Base-by-base conservation (phyloP, 2,329 filamentous ascomycete species). In the Xylariaceae sp. region DNA sequence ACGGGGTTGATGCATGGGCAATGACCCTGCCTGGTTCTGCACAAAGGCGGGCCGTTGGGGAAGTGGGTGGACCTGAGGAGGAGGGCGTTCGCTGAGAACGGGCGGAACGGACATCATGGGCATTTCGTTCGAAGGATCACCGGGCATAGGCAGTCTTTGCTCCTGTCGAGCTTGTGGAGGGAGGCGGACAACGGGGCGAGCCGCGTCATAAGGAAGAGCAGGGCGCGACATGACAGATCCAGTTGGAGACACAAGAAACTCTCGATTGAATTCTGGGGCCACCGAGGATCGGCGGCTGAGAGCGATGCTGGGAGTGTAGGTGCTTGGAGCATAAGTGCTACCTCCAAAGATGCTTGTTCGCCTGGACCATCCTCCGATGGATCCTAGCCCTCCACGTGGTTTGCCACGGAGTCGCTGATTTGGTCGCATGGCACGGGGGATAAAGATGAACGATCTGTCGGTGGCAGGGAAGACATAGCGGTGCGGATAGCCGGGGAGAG, bases 371-470 rank as follows among this genome's bases (percentile, higher is more conserved):
- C 82, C 81, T 6, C 82, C 82, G 50, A 88, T 74, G 63, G 76
- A 90, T 59, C 77, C 86, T 71, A 88, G 81, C 14, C 84, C 83
- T 52, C 89, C 88, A 53, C 86, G 81, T 36, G 89, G 85, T 65
- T 89, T 87, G 54, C 87, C 88, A 50, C 88, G 80, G 47, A 86
- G 83, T 31, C 85, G 83, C 74, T 96, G 91, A 68, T 96, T 97
- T 13, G 94, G 94, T 60, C 94, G 84, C 75, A 97, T 81, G 11
- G 93, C 93, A 60, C 94, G 83, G 12, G 94, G 94, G 55, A 99
- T 99, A 73, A 99, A 99, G 63, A 97, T 96, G 70, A 99, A 99
- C 0, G 94, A 97, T 59, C 94, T 81, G 63, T 97, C 92, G 43
- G 83, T 79, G 2, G 91, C 88, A 6, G 94, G 94, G 71, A 94